These are phyloP conservation scores for Fusarium sp. DNA, from an alignment of 2,329 filamentous ascomycete genomes.

Conservation along the genomic window DNA sequence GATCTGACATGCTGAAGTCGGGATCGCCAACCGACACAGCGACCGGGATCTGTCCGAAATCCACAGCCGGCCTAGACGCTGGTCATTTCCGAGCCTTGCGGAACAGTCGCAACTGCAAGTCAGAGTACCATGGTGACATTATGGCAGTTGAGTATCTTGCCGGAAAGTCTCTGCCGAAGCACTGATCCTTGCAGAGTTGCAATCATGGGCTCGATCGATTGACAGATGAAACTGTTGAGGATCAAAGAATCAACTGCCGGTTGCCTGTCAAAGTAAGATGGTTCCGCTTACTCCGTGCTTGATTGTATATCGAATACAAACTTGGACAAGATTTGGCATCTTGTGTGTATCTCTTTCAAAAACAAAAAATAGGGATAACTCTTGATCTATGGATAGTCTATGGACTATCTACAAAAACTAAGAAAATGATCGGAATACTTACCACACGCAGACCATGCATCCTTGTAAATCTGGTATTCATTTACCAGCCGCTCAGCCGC, in stretches of 20 bases:
- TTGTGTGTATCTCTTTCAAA: neutral
- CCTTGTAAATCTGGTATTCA: neutral
- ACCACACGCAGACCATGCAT: neutral
- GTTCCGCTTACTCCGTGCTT: neutral
- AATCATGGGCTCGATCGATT: constrained; percentile 3
- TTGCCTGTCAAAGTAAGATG: neutral
- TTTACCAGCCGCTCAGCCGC: too few relatives aligned
- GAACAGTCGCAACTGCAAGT: neutral
- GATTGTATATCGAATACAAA: neutral
- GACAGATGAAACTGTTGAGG: constrained; percentile 8
- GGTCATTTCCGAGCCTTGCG: neutral
- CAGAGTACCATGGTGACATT: constrained; percentile 8
- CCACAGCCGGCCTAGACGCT: neutral
- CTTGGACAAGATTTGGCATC: neutral
- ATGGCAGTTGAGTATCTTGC: neutral
- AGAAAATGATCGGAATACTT: neutral
- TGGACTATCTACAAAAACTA: neutral
- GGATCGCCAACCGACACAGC: neutral
- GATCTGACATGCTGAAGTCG: neutral
- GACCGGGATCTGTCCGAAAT: neutral
- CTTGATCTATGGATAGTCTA: too few relatives aligned
- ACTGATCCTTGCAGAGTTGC: neutral
- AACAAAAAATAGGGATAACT: neutral
- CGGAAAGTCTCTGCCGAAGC: neutral
- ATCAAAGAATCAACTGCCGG: neutral